A percentile compares a stretch with the other conserved stretches of the same genome.
These are phyloP conservation scores for Fusarium xylarioides DNA, from an alignment of 2,329 filamentous ascomycete species.

Conservation along the genomic window DNA sequence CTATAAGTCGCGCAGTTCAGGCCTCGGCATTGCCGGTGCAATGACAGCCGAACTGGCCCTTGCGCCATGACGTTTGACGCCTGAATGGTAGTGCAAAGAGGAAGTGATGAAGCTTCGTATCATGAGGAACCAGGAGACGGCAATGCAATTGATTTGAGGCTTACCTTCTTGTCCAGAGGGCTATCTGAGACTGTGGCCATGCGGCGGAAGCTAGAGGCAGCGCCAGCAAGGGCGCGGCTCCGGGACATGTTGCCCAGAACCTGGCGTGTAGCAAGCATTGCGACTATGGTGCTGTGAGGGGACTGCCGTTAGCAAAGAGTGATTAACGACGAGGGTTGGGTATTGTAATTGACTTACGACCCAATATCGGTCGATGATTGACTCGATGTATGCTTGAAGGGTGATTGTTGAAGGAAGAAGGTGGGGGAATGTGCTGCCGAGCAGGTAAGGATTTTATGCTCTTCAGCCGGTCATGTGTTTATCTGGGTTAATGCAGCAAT, in stretches of 20 bases:
- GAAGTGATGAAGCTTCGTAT: not conserved
- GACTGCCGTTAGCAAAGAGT: not conserved
- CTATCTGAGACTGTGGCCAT: constrained; percentile 89
- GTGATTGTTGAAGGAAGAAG: not conserved
- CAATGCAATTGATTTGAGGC: constrained; percentile 30
- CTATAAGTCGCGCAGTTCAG: not conserved
- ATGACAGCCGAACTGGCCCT: constrained; percentile 12
- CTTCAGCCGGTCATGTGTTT: not conserved
- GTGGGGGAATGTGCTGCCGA: not conserved
- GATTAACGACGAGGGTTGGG: not conserved
- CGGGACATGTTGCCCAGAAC: constrained; percentile 72
- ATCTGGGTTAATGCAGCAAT: constrained; percentile 1
- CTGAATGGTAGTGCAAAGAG: not conserved
- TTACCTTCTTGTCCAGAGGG: constrained; percentile 88
- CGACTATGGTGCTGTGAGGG: not conserved
- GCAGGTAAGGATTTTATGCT: constrained; percentile 1
- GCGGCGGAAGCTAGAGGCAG: constrained; percentile 70
- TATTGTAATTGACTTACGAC: not conserved
- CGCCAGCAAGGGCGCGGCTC: constrained; percentile 63
- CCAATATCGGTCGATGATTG: not conserved
- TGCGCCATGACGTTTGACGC: constrained; percentile 24
- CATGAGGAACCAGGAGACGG: not conserved
- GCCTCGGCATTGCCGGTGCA: constrained; percentile 8
- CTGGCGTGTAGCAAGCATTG: constrained; percentile 77
- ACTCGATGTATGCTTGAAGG: not conserved